Base-by-base conservation (phyloP, 1,284 basidiomycete genomes). In the Ceratobasidium theobromae region DNA sequence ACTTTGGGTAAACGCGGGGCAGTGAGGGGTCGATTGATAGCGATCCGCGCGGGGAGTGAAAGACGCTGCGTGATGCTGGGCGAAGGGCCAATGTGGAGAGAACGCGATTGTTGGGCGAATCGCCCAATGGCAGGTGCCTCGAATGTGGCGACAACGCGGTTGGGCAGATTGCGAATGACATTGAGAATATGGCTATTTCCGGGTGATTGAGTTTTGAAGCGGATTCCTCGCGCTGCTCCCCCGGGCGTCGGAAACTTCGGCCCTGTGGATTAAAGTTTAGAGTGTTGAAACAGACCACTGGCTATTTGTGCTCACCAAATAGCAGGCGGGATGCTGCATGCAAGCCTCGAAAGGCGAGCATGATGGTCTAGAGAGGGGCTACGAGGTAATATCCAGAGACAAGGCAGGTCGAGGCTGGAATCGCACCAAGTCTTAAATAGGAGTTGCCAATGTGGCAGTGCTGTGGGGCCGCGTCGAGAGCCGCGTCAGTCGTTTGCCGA, bases 271-370 rank as follows among this genome's bases (percentile, higher is more conserved):
- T 16, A 18, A 40, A 21, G 32, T 62, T 51, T 28, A 38, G 21
- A 16, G 11, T 18, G 8, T 21, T 3, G 25, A 23, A 23, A 49
- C 27, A 25, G 12, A 28, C 16, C 16, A 5, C 4, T 18, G 4
- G 14, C 18, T 48, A 21, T 35, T 5, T 23, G 11, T 23, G 33
- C 57, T 46, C 46, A 62, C 57, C 57, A 40, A 51, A 51, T 45
- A 62, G 46, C 57, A 62, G 57, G 57, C 57, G 57, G 46, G 57
- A 62, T 46, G 51, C 41, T n/a, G 46, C 57, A 49, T 62, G 57
- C 23, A 62, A 27, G 46, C 57, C 57, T 46, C 41, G 45, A 18
- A 14, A 21, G 57, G 57, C 57, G 11, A 62, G n/a, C 57, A 62
- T 62, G 57, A 16, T 43, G 35, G 55, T 48, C 38, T 43, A n/a